Percentiles rank a stretch among this genome's conserved stretches.
These are phyloP conservation scores for Salix koriyanagi DNA, from an alignment of 345 rosid species.

Conservation along the genomic window DNA sequence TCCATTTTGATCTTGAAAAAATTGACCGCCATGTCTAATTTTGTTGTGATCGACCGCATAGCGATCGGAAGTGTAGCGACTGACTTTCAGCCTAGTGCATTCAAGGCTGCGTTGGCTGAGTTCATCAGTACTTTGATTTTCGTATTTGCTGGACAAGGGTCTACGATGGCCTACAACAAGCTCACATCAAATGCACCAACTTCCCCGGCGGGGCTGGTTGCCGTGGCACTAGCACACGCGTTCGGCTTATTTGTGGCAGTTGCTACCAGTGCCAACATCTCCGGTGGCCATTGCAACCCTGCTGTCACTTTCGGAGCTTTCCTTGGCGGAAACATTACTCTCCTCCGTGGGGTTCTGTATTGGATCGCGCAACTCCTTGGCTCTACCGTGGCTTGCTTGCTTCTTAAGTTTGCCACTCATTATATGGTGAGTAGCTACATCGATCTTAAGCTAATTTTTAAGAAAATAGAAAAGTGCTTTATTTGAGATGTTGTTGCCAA, in stretches of 20 bases:
- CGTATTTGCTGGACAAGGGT: constrained; percentile 85
- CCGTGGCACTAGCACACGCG: constrained; percentile 70
- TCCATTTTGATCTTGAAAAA: background rate
- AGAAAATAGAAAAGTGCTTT: too few species aligned
- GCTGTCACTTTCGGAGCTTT: constrained; percentile 90
- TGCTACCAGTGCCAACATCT: constrained; percentile 71
- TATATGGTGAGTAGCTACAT: constrained; percentile 46
- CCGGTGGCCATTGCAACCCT: constrained; percentile 89
- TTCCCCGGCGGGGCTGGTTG: constrained; percentile 67
- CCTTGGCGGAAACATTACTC: constrained; percentile 78
- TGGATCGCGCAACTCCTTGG: constrained; percentile 92
- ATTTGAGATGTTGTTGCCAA: too few species aligned
- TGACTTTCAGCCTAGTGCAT: constrained; percentile 46
- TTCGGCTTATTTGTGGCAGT: constrained; percentile 77
- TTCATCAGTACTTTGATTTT: constrained; percentile 73
- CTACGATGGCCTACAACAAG: constrained; percentile 85
- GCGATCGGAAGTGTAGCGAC: background rate
- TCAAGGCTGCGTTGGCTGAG: constrained; percentile 82
- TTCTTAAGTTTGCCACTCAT: constrained; percentile 68
- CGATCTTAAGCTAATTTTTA: too few species aligned
- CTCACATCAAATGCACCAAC: constrained; percentile 59
- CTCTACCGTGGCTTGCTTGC: constrained; percentile 71
- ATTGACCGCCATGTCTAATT: background rate
- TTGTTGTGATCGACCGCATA: constrained; percentile 13
- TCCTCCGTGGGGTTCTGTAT: constrained; percentile 79